Percentiles rank a stretch among this genome's conserved stretches.
Conservation (phyloP, 768 basidiomycete species). For the Agaricus blazei region DNA sequence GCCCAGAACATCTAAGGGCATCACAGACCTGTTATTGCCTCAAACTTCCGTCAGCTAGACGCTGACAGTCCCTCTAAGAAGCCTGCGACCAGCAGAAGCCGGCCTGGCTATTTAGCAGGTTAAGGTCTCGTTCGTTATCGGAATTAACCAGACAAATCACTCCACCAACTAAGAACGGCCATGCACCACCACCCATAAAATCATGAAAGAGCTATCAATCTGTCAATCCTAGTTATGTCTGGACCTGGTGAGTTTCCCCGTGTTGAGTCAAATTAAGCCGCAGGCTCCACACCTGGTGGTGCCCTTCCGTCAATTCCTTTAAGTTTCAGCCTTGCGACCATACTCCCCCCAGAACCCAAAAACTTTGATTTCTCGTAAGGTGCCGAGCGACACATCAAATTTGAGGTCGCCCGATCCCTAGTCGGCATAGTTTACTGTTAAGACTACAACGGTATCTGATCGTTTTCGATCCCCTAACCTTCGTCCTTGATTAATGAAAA, state of each 20-base stretch:
- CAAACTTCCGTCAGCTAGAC: constrained; percentile 79
- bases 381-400: constrained; percentile 68
- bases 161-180: constrained; percentile 88
- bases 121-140: constrained; percentile 93
- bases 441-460: constrained; percentile 74
- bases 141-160: constrained; percentile 98
- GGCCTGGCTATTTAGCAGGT: constrained; percentile 87
- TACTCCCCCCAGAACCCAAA: constrained; percentile 67
- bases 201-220: constrained; percentile 83
- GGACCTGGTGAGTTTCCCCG: constrained; percentile 79
- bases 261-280: constrained; percentile 84
- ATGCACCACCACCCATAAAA: constrained; percentile 87
- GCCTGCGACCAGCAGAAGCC: constrained; percentile 69
- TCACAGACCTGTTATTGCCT: constrained; percentile 91
- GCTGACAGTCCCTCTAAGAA: constrained; percentile 87
- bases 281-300: constrained; percentile 55
- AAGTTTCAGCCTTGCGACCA: constrained; percentile 63
- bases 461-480: constrained; percentile 63
- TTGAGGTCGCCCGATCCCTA: constrained; percentile 69
- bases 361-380: constrained; percentile 85
- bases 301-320: constrained; percentile 69
- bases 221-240: constrained; percentile 74
- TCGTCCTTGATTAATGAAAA: constrained; percentile 58
- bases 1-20: constrained; percentile 90
- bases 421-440: constrained; percentile 83